phyloP scores from a whole-genome alignment of 163 green algal species.

The Volvox carteri region DNA sequence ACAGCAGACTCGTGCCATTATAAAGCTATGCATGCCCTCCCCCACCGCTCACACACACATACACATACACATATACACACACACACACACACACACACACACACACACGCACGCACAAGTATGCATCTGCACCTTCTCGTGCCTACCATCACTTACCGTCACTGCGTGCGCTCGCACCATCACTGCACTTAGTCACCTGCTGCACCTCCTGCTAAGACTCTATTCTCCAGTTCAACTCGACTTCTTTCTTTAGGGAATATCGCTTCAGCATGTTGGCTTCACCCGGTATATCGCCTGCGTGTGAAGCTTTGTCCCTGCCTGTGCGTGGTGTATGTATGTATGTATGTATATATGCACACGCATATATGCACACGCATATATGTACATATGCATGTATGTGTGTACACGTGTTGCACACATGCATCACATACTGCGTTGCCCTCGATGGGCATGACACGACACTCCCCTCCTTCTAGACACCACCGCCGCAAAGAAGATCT shows the following conservation, averaged over 20 bases:
- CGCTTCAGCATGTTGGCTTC: neutral
- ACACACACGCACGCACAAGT: neutral
- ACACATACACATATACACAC: neutral
- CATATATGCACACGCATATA: neutral
- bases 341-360: neutral
- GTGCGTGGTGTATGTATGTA: no score
- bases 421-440: no score
- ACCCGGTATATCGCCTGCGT: neutral
- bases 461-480: no score
- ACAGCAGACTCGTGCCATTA: neutral
- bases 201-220: neutral
- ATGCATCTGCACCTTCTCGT: neutral
- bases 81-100: neutral
- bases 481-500: no score
- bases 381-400: neutral
- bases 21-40: neutral
- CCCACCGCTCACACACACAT: neutral
- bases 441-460: no score
- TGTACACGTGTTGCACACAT: no score
- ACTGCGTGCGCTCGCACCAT: neutral
- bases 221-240: neutral
- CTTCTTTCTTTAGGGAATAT: neutral
- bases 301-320: no score
- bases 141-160: no score
- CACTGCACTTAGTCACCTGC: neutral